These are phyloP conservation scores for Ciborinia camelliae DNA, from an alignment of 2,329 filamentous ascomycete genomes.

Conservation along the genomic window DNA sequence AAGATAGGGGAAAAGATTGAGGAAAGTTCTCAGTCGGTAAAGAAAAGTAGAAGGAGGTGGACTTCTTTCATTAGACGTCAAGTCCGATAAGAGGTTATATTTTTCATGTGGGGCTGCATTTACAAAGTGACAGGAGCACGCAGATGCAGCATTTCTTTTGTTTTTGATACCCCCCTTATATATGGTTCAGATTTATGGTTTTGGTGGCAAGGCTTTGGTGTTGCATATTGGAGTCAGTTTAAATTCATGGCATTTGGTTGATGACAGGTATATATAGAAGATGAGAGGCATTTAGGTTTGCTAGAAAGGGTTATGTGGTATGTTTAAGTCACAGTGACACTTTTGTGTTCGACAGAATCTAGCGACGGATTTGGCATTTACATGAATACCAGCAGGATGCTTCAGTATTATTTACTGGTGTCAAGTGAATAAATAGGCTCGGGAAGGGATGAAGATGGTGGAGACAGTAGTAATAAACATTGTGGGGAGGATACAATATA, in stretches of 20 bases:
- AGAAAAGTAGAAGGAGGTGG: constrained; percentile 8
- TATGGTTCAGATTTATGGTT: neutral
- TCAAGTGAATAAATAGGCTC: neutral
- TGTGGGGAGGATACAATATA: neutral
- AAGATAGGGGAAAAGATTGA: neutral
- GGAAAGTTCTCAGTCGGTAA: neutral
- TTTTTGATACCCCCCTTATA: constrained; percentile 12
- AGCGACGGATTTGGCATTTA: neutral
- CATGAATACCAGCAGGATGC: neutral
- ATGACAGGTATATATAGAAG: neutral
- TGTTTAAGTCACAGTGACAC: neutral
- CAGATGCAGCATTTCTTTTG: neutral
- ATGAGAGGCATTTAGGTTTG: neutral
- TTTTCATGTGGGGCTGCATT: neutral
- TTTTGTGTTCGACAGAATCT: neutral
- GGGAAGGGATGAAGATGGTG: too few relatives aligned
- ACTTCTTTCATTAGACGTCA: neutral
- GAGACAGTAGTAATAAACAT: neutral
- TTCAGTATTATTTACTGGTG: neutral
- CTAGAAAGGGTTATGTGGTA: neutral
- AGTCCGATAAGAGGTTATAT: neutral
- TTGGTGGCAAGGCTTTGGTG: neutral
- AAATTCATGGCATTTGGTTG: neutral
- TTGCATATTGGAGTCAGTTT: constrained; percentile 1
- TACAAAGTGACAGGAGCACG: neutral